A percentile compares a stretch with the other conserved stretches of the same genome.
Evolutionary conservation across 163 green algal species (phyloP).

Genomic region (Prototheca wickerhamii): DNA sequence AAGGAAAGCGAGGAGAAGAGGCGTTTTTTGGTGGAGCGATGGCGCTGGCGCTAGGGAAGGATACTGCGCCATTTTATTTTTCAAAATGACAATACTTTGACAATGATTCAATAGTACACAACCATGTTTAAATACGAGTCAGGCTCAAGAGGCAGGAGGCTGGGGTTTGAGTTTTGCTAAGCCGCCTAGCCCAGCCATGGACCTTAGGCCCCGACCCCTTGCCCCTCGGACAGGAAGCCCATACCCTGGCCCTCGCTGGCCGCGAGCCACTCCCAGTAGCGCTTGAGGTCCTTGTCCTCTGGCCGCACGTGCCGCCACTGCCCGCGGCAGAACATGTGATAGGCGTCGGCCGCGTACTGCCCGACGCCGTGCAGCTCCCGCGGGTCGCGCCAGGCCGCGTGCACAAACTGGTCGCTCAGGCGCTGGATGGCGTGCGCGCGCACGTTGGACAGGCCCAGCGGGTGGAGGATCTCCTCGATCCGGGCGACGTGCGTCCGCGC

Average conservation of each 20-base stretch:
- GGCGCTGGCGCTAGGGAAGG: too few relatives aligned
- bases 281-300: constrained; percentile 62
- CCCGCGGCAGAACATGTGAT: constrained; percentile 76
- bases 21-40: too few relatives aligned
- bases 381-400: constrained; percentile 64
- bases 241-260: constrained; percentile 40
- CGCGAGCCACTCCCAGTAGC: constrained; percentile 55
- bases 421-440: constrained; percentile 55
- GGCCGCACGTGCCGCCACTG: constrained; percentile 29
- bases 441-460: constrained; percentile 71
- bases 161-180: too few relatives aligned
- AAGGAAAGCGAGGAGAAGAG: too few relatives aligned
- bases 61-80: too few relatives aligned
- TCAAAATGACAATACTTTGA: too few relatives aligned
- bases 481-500: constrained; percentile 24
- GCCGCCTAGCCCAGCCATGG: too few relatives aligned
- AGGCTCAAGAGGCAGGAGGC: too few relatives aligned
- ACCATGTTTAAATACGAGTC: too few relatives aligned
- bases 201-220: too few relatives aligned
- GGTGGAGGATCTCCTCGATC: constrained; percentile 53
- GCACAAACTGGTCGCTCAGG: constrained; percentile 72
- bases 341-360: constrained; percentile 79
- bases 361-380: constrained; percentile 79
- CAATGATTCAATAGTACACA: too few relatives aligned
- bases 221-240: constrained; percentile 22